Evolutionary conservation across 1,139 yeast species (phyloP).

Genomic region (Hansenula lynferdii): DNA sequence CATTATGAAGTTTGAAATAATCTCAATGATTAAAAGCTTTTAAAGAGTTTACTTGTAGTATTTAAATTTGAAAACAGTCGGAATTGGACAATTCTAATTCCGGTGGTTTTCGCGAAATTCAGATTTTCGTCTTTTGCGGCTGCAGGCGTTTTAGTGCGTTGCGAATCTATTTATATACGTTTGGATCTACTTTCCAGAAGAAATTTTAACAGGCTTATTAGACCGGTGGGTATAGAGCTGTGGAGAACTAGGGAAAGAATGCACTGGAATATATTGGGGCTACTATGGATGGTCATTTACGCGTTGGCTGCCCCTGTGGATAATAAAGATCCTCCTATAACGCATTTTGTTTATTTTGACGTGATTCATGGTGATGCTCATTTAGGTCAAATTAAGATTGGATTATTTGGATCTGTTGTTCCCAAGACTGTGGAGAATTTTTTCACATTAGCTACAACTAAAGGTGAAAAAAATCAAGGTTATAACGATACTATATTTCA

Average conservation of each 20-base stretch:
- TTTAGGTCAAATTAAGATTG: slow-evolving; percentile 64
- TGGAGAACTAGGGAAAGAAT: too few relatives aligned
- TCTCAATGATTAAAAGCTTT: too few relatives aligned
- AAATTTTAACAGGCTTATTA: too few relatives aligned
- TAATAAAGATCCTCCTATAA: slow-evolving; percentile 47
- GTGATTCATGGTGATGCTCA: slow-evolving; percentile 51
- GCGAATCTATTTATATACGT: not conserved
- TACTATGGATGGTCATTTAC: slow-evolving; percentile 1
- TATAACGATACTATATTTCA: slow-evolving; percentile 64
- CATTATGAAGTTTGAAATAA: too few relatives aligned
- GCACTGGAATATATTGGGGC: too few relatives aligned
- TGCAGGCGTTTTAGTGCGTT: not conserved
- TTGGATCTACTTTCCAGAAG: too few relatives aligned
- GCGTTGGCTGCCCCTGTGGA: slow-evolving; percentile 9
- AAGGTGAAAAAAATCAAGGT: slow-evolving; percentile 49
- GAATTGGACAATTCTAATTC: too few relatives aligned
- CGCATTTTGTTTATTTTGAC: slow-evolving; percentile 59
- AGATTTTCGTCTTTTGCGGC: not conserved
- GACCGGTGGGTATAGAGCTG: too few relatives aligned
- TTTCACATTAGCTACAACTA: slow-evolving; percentile 51
- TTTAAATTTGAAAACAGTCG: too few relatives aligned
- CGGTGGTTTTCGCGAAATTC: too few relatives aligned
- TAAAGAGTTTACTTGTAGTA: too few relatives aligned
- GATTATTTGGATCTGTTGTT: slow-evolving; percentile 67
- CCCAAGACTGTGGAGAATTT: slow-evolving; percentile 74